Conservation (phyloP, 352 stramenopile genomes). For the Phytophthora melonis region DNA sequence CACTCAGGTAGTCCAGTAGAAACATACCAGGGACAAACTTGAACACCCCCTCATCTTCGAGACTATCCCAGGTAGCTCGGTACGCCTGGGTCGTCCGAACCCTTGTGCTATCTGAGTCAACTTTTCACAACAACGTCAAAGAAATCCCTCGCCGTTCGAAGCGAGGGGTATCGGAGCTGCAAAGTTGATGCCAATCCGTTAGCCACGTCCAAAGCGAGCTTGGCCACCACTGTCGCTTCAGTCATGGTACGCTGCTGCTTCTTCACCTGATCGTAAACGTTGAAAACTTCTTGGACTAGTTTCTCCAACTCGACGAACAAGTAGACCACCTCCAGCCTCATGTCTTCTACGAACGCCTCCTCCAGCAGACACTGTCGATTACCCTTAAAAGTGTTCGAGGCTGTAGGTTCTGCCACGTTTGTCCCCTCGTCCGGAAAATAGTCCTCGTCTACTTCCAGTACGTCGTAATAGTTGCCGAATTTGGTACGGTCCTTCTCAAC, state of each 20-base stretch:
- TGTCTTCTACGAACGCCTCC: not conserved
- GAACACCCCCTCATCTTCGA: not conserved
- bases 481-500: not conserved
- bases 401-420: not conserved
- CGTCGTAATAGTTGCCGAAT: constrained; percentile 36
- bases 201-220: constrained; percentile 28
- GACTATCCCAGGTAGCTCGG: not conserved
- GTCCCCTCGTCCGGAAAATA: constrained; percentile 19
- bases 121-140: not conserved
- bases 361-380: not conserved
- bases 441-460: constrained; percentile 26
- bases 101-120: not conserved
- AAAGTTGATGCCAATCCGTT: constrained; percentile 13
- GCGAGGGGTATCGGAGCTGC: constrained; percentile 30
- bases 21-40: constrained; percentile 1
- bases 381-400: not conserved
- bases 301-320: constrained; percentile 6
- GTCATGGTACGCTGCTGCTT: constrained; percentile 31
- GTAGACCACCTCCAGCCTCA: not conserved
- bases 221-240: constrained; percentile 34
- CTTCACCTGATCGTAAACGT: constrained; percentile 28
- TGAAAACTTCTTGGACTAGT: constrained; percentile 1
- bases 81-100: constrained; percentile 1
- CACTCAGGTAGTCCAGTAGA: not conserved
- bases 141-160: constrained; percentile 24